Evolutionary conservation across 306 rosid species (phyloP).

Genomic region (Cyclanthera cordifolia): DNA sequence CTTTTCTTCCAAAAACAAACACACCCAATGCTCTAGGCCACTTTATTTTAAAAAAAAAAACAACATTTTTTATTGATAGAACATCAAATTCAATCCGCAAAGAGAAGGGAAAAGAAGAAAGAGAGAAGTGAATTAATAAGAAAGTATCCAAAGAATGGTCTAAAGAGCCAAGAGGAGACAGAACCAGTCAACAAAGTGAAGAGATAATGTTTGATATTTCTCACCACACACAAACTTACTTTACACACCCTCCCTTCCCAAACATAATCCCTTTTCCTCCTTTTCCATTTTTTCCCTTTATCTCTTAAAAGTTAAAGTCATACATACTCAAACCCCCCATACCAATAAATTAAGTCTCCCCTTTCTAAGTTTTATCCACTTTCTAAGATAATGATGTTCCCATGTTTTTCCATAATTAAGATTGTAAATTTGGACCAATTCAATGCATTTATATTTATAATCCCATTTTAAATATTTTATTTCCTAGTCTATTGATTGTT

Average conservation of each 20-base stretch:
- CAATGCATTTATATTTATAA: background rate
- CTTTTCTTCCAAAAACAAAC: no score
- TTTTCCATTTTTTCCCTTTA: background rate
- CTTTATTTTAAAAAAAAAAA: no score
- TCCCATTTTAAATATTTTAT: background rate
- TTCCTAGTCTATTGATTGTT: background rate
- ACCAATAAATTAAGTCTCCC: background rate
- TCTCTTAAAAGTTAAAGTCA: background rate
- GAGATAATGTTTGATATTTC: background rate
- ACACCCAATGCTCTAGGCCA: no score
- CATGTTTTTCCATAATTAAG: no score
- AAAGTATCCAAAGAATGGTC: conserved; percentile 5
- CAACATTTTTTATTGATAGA: no score
- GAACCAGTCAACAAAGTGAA: background rate
- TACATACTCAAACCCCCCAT: background rate
- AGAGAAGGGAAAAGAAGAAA: background rate
- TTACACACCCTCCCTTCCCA: background rate
- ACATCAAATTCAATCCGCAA: conserved; percentile 4
- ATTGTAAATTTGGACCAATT: background rate
- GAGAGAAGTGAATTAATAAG: background rate
- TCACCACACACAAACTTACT: background rate
- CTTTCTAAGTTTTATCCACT: conserved; percentile 13
- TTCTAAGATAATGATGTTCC: background rate
- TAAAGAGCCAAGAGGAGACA: background rate
- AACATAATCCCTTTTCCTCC: background rate